Percentiles rank a stretch among this genome's conserved stretches.
Evolutionary conservation across 345 rosid species (phyloP).

Genomic region (Corymbia maculata): DNA sequence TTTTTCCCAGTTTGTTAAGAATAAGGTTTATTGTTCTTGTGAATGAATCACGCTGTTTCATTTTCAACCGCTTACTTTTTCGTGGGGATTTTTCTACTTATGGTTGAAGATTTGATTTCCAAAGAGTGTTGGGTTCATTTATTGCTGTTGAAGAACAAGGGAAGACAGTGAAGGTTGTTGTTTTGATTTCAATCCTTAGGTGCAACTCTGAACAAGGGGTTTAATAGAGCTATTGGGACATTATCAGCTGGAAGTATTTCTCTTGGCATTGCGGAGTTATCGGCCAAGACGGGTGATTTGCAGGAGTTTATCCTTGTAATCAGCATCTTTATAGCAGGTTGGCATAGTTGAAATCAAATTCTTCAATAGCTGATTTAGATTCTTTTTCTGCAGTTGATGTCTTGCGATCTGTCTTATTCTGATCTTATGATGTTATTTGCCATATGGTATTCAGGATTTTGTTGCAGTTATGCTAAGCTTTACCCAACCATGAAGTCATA

Average conservation of each 20-base stretch:
- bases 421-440: background rate
- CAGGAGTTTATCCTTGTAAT: slow-evolving; percentile 39
- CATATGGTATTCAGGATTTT: slow-evolving; percentile 30
- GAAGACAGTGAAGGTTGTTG: background rate
- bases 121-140: background rate
- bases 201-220: slow-evolving; percentile 81
- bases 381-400: background rate
- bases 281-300: slow-evolving; percentile 25
- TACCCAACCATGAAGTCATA: slow-evolving; percentile 68
- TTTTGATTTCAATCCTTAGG: slow-evolving; percentile 23
- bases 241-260: slow-evolving; percentile 79
- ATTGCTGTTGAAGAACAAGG: background rate
- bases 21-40: background rate
- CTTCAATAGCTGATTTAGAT: background rate
- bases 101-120: background rate
- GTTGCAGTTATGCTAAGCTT: slow-evolving; percentile 54
- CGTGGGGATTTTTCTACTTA: background rate
- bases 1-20: background rate
- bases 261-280: slow-evolving; percentile 63
- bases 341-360: background rate
- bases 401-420: background rate
- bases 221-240: slow-evolving; percentile 84
- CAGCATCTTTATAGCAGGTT: slow-evolving; percentile 80
- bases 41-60: background rate
- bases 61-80: background rate